Percentiles rank a stretch among this genome's conserved stretches.
Conservation (phyloP, 768 basidiomycete species). For the Dentipellis fragilis region DNA sequence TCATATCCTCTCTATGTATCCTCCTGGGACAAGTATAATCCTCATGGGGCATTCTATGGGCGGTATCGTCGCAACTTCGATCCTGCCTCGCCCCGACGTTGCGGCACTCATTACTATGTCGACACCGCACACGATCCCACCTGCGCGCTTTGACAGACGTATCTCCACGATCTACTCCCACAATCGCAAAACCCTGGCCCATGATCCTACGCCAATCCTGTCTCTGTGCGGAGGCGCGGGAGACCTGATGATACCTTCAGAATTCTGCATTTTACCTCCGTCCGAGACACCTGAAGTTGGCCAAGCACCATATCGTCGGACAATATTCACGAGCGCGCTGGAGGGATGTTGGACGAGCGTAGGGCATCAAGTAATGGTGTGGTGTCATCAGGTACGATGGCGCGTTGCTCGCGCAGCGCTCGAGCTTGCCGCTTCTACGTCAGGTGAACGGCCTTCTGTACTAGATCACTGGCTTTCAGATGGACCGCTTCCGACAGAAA, state of each 20-base stretch:
- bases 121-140: slow-evolving; percentile 81
- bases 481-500: background rate
- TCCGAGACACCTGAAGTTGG: background rate
- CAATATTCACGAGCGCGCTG: slow-evolving; percentile 77
- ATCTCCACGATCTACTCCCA: slow-evolving; percentile 64
- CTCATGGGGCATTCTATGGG: slow-evolving; percentile 97
- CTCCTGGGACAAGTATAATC: slow-evolving; percentile 49
- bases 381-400: slow-evolving; percentile 98
- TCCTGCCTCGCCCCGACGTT: slow-evolving; percentile 59
- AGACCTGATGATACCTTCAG: slow-evolving; percentile 87
- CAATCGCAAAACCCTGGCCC: slow-evolving; percentile 31
- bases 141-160: slow-evolving; percentile 75
- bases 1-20: slow-evolving; percentile 76
- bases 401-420: slow-evolving; percentile 72
- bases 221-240: slow-evolving; percentile 89
- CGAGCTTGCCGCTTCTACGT: slow-evolving; percentile 38
- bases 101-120: slow-evolving; percentile 92
- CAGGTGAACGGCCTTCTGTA: background rate
- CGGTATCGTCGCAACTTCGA: slow-evolving; percentile 76
- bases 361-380: slow-evolving; percentile 93
- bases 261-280: slow-evolving; percentile 58
- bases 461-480: background rate
- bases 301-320: slow-evolving; percentile 33
- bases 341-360: slow-evolving; percentile 94
- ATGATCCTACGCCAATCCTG: slow-evolving; percentile 52